Percentiles rank a stretch among this genome's conserved stretches.
phyloP scores from a whole-genome alignment of 1,284 basidiomycete genomes.

The Pseudozyma sp. region DNA sequence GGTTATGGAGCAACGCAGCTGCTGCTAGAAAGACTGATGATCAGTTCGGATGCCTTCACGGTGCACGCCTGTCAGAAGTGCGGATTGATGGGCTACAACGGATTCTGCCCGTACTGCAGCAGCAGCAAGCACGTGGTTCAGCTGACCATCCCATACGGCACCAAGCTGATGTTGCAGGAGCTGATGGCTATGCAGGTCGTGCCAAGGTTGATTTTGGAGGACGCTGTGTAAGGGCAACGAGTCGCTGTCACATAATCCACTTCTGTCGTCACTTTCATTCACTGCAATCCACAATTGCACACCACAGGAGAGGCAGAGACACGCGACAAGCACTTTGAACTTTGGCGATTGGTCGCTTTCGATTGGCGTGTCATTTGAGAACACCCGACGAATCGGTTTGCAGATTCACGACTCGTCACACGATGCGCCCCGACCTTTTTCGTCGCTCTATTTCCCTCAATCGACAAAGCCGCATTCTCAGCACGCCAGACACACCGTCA shows the following conservation, averaged over 20 bases:
- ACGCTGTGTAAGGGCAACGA: constrained; percentile 22
- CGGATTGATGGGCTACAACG: constrained; percentile 91
- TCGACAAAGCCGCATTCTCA: no score
- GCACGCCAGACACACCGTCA: no score
- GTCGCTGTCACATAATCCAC: not conserved
- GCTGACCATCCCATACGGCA: constrained; percentile 97
- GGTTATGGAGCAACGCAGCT: constrained; percentile 83
- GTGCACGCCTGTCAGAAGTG: constrained; percentile 95
- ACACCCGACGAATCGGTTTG: no score
- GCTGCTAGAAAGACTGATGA: constrained; percentile 95
- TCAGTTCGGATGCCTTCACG: constrained; percentile 89
- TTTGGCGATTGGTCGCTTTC: no score
- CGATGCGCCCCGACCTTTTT: no score
- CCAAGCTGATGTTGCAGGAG: constrained; percentile 96
- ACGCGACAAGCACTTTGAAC: no score
- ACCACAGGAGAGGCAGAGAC: not conserved
- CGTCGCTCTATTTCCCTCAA: no score
- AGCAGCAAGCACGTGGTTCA: constrained; percentile 95
- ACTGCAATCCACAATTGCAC: not conserved
- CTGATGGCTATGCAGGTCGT: constrained; percentile 74
- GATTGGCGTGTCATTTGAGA: no score
- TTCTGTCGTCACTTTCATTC: not conserved
- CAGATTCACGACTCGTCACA: no score
- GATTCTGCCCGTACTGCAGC: constrained; percentile 77
- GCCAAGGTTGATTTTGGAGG: constrained; percentile 69